A percentile compares a stretch with the other conserved stretches of the same genome.
Evolutionary conservation across 192 early-diverging fungal species (phyloP).

Genomic region (Helicostylum pulchrum): DNA sequence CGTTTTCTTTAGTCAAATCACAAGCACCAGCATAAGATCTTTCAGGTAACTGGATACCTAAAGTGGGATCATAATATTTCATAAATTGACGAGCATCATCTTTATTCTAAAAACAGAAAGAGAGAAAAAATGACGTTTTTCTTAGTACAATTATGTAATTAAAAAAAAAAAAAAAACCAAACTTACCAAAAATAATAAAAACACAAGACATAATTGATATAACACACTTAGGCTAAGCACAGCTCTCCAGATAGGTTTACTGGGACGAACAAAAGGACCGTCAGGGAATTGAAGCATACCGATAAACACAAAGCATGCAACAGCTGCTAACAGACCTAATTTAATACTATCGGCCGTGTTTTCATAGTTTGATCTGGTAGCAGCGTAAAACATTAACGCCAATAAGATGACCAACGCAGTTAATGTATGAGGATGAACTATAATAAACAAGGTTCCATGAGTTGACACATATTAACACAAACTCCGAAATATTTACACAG

Average conservation of each 20-base stretch:
- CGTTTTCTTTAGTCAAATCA: constrained; percentile 69
- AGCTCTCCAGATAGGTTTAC: constrained; percentile 89
- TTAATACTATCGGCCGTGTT: constrained; percentile 51
- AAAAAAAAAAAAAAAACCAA: neutral
- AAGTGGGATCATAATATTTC: constrained; percentile 70
- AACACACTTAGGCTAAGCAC: constrained; percentile 81
- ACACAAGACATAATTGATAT: constrained; percentile 88
- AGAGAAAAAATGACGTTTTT: too few species aligned
- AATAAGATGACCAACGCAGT: constrained; percentile 50
- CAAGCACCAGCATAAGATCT: constrained; percentile 90
- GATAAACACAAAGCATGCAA: constrained; percentile 68
- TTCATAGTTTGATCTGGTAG: constrained; percentile 48
- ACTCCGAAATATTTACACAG: neutral
- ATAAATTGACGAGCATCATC: constrained; percentile 78
- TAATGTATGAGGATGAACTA: constrained; percentile 56
- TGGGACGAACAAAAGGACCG: constrained; percentile 91
- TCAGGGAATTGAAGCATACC: constrained; percentile 90
- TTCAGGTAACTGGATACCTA: constrained; percentile 86
- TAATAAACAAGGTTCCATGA: neutral
- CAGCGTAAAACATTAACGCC: constrained; percentile 51
- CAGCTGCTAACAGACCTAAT: constrained; percentile 47
- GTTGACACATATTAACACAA: neutral
- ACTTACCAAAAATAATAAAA: constrained; percentile 84
- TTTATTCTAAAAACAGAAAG: constrained; percentile 67
- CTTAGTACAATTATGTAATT: neutral